A percentile compares a stretch with the other conserved stretches of the same genome.
Evolutionary conservation across 164 flowering plant genomes (phyloP).

Genomic region (Liquidambar formosana): DNA sequence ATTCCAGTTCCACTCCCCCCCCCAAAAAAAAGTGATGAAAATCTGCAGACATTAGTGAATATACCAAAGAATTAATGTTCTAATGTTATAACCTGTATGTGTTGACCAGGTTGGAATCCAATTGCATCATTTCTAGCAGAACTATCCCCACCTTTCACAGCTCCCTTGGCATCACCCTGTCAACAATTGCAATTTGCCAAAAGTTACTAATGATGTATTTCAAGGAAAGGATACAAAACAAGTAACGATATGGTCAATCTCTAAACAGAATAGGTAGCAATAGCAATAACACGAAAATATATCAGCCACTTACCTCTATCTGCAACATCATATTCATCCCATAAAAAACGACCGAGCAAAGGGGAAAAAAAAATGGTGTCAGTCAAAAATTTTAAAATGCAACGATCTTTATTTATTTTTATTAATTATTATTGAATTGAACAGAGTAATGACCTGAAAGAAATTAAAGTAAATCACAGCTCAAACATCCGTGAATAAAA

Average conservation of each 20-base stretch:
- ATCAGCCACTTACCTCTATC: conserved; percentile 43
- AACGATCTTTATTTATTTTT: too few relatives aligned
- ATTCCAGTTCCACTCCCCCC: too few relatives aligned
- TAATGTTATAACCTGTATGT: conserved; percentile 61
- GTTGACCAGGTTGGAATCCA: conserved; percentile 34
- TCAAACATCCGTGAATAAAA: not conserved
- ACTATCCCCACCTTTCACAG: conserved; percentile 43
- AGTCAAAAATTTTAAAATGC: not conserved
- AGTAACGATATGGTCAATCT: not conserved
- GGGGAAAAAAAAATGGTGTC: too few relatives aligned
- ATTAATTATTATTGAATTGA: not conserved
- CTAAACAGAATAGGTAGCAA: not conserved
- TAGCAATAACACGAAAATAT: too few relatives aligned
- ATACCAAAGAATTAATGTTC: too few relatives aligned
- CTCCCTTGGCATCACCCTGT: conserved; percentile 68
- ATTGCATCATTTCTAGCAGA: conserved; percentile 38
- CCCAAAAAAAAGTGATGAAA: too few relatives aligned
- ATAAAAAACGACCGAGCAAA: not conserved
- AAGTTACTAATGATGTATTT: too few relatives aligned
- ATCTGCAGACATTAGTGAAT: too few relatives aligned
- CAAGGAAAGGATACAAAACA: not conserved
- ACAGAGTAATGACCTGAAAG: not conserved
- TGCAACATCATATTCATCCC: conserved; percentile 17
- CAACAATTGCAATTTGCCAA: not conserved
- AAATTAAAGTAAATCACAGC: not conserved